Conservation (phyloP, 306 rosid genomes). For the Cucurbita moschata region DNA sequence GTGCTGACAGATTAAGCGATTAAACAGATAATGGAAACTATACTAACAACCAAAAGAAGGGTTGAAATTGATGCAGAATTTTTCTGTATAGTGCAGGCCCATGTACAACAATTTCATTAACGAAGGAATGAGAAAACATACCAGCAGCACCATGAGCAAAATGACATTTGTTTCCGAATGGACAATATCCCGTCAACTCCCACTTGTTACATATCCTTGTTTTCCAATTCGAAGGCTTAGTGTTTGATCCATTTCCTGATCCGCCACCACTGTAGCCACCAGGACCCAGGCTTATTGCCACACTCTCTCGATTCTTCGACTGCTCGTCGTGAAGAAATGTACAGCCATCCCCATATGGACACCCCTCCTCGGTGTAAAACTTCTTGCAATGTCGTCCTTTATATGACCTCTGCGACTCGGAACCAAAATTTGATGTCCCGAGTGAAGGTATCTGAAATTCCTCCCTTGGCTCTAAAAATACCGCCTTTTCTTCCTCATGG, state of each 20-base stretch:
- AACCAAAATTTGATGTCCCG: slow-evolving; percentile 37
- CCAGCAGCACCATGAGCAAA: slow-evolving; percentile 98
- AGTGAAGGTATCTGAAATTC: slow-evolving; percentile 84
- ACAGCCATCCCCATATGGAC: slow-evolving; percentile 92
- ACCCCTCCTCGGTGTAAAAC: slow-evolving; percentile 93
- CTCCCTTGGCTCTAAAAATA: slow-evolving; percentile 53
- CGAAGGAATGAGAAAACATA: slow-evolving; percentile 14
- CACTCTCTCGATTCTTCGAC: slow-evolving; percentile 88
- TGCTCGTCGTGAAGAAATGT: slow-evolving; percentile 95
- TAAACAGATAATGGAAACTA: background rate
- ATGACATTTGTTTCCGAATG: slow-evolving; percentile 94
- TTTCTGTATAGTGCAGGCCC: background rate
- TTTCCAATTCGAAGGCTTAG: slow-evolving; percentile 95
- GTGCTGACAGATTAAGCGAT: background rate
- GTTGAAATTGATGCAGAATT: background rate
- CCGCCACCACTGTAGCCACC: slow-evolving; percentile 63
- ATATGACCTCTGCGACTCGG: slow-evolving; percentile 57
- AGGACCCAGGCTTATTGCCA: slow-evolving; percentile 92
- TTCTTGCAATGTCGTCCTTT: slow-evolving; percentile 97
- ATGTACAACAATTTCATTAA: background rate
- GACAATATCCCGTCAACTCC: slow-evolving; percentile 98
- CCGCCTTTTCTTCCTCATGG: slow-evolving; percentile 64
- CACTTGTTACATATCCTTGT: slow-evolving; percentile 97
- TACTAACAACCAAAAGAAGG: background rate
- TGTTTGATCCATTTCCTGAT: slow-evolving; percentile 37